Evolutionary conservation across 768 basidiomycete species (phyloP), one percentile per base, ranked within the genome.

Genomic region (Amanita muscaria): DNA sequence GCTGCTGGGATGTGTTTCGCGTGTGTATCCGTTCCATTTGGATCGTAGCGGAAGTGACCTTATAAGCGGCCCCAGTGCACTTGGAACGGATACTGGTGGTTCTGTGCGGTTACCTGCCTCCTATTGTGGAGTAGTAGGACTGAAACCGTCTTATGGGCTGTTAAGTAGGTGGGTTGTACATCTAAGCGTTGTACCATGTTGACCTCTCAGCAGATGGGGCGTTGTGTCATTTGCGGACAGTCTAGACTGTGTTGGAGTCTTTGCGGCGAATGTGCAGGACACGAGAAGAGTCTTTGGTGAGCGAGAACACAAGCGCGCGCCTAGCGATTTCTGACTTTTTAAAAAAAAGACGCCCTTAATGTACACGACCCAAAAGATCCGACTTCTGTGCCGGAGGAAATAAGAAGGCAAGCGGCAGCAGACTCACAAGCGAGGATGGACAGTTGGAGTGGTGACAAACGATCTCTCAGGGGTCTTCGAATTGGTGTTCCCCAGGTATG

Each of bases 21-120:
- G 93, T 94, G 53, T 63, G 89, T 71, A 5, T 30, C 10, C 12
- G 11, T 29, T 8, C 12, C 12, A 33, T 15, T 11, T 2, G 12
- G 16, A 18, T 7, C 11, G 5, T 14, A 30, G 19, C 14, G 27
- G 21, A 18, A 35, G 23, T 15, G 16, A 33, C 25, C 3, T 38
- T 23, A 30, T 38, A 19, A 16, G 29, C 2, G 6, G 12, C 15
- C 19, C 33, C 39, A 96, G 94, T 14, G 91, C 94, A 0, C 59
- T 98, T 16, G 88, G 83, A 1, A 94, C 92, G 2, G 96, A 99
- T 59, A 98, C 94, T 0, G 94, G 96, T 6, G 96, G 94, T 1
- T 98, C 96, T 4, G 81, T 84, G 8, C 77, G 94, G 31, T 67
- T 99, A 2, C 96, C 96, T 0, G 96, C 96, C 0, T 82, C 91